Percentiles rank a stretch among this genome's conserved stretches.
Evolutionary conservation across 345 rosid species (phyloP).

Genomic region (Salix purpurea): DNA sequence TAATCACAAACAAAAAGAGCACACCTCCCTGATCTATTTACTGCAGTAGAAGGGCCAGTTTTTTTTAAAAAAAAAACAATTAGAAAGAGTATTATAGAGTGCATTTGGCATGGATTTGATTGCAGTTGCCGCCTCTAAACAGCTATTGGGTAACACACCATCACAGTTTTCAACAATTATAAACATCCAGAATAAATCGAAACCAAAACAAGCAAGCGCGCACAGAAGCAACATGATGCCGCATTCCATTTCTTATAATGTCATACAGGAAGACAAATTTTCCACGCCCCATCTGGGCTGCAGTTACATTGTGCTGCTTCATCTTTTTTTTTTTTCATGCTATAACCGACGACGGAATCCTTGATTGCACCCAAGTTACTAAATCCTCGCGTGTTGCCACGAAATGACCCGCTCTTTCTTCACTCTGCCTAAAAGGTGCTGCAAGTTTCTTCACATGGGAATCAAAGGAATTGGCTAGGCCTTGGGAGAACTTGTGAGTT

Average conservation of each 20-base stretch:
- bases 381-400: conserved; percentile 78
- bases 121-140: too few species aligned
- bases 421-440: conserved; percentile 67
- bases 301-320: neutral
- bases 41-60: too few species aligned
- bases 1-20: too few species aligned
- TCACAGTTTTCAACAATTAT: too few species aligned
- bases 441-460: conserved; percentile 56
- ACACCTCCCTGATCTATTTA: too few species aligned
- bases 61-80: too few species aligned
- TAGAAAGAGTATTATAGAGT: too few species aligned
- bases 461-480: conserved; percentile 69
- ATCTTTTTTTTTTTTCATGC: conserved; percentile 14
- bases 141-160: neutral
- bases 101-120: too few species aligned
- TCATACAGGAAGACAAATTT: too few species aligned
- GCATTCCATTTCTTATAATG: neutral
- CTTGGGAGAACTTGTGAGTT: conserved; percentile 77
- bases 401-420: conserved; percentile 59
- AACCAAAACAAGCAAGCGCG: too few species aligned
- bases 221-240: neutral
- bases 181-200: neutral
- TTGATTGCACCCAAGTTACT: conserved; percentile 65
- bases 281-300: too few species aligned
- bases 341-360: conserved; percentile 31